Conservation (phyloP, 2,329 filamentous ascomycete genomes). For the Scopulariopsis brevicaulis region DNA sequence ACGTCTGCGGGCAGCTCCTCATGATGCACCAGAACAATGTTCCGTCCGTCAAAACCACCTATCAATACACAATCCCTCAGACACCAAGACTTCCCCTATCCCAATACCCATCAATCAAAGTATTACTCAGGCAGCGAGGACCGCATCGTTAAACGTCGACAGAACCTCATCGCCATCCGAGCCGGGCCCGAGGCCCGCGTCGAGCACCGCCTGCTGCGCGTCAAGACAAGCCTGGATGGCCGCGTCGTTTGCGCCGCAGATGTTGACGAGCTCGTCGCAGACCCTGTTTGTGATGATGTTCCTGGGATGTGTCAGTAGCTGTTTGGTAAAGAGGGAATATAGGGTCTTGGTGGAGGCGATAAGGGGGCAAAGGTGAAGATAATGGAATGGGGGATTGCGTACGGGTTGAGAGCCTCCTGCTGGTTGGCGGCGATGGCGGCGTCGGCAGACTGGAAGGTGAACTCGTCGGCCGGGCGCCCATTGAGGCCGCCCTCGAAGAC, state of each 20-base stretch:
- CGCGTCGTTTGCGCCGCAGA: slow-evolving; percentile 50
- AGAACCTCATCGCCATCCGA: slow-evolving; percentile 6
- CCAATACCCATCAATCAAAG: not conserved
- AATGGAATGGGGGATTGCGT: not conserved
- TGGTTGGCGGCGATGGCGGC: slow-evolving; percentile 46
- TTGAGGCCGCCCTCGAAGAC: slow-evolving; percentile 47
- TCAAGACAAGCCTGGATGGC: slow-evolving; percentile 40
- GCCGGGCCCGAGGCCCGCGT: slow-evolving; percentile 7
- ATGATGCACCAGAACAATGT: too few relatives aligned
- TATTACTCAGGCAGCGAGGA: slow-evolving; percentile 4
- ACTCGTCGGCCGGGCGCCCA: slow-evolving; percentile 44
- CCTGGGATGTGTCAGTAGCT: not conserved
- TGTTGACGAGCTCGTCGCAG: slow-evolving; percentile 57
- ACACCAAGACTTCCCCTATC: not conserved
- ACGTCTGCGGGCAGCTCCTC: too few relatives aligned
- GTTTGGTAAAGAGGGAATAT: too few relatives aligned
- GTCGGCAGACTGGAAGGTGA: slow-evolving; percentile 58
- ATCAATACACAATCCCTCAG: too few relatives aligned
- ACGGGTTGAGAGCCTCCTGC: slow-evolving; percentile 55
- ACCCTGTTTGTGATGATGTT: slow-evolving; percentile 65
- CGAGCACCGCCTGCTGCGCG: slow-evolving; percentile 30
- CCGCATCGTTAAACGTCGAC: slow-evolving; percentile 7
- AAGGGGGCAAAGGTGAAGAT: too few relatives aligned
- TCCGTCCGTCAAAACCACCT: too few relatives aligned
- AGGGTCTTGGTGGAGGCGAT: too few relatives aligned